Base-by-base conservation (phyloP, 148 eudicot species). In the Vaccinium corymbosum region DNA sequence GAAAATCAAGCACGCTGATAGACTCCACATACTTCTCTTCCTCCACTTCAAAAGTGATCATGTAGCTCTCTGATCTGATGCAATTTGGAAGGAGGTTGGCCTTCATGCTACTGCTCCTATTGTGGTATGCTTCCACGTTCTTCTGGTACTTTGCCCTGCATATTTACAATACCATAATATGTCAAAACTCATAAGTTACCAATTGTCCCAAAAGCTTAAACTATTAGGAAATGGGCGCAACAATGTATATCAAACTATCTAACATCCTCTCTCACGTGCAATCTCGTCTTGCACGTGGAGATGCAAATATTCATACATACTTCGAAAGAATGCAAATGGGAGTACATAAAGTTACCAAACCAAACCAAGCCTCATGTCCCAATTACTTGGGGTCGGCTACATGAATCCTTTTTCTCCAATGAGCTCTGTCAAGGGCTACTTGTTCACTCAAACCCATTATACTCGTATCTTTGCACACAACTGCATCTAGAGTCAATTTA, bases 71-170 rank as follows among this genome's bases (percentile, higher is more conserved):
- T 61, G 99, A 95, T 88, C 98, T 90, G 83, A 97, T 94, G 89
- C 98, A 95, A 72, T 93, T 97, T 57, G 99, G 98, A 82, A 94
- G 91, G 82, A 90, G 88, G 89, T 89, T 93, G 73, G 94, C 92
- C 88, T 95, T 97, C 97, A 94, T 88, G 85, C 93, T 89, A 85
- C 91, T 86, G 84, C 97, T 90, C 88, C 87, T 94, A 84, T 91
- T 97, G 82, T 97, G 99, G 86, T 87, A 93, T 81, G 98, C 99
- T 91, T 97, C 99, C 76, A 97, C 98, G 88, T 93, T 95, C 85
- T 97, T 97, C 90, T 97, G 99, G 87, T 95, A 97, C 87, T 97
- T 97, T 70, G 98, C 98, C 99, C 99, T 97, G 85, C 80, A 84
- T 82, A 73, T 71, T 15, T 27, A 76, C 51, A 73, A 52, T 0